Conservation (phyloP, 768 basidiomycete genomes). For the Tylopilus rubrobrunneus region DNA sequence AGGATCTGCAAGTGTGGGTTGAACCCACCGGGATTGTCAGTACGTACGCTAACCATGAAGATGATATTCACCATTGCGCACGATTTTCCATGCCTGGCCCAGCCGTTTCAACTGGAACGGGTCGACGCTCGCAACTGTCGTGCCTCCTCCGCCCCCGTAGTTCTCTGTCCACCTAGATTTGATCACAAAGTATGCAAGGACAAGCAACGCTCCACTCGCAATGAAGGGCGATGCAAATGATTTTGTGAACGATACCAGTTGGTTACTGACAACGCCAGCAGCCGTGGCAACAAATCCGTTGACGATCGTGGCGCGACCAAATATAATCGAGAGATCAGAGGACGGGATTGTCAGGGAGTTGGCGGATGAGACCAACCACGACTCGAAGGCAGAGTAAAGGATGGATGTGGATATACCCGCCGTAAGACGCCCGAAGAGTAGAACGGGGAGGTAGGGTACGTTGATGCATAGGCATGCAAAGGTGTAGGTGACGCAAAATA, state of each 20-base stretch:
- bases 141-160: slow-evolving; percentile 48
- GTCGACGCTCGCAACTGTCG: slow-evolving; percentile 27
- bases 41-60: neutral
- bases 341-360: slow-evolving; percentile 48
- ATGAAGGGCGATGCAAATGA: slow-evolving; percentile 64
- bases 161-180: slow-evolving; percentile 63
- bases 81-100: slow-evolving; percentile 53
- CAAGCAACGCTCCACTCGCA: slow-evolving; percentile 54
- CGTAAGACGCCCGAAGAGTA: slow-evolving; percentile 59
- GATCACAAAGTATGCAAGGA: slow-evolving; percentile 55
- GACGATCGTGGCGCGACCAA: slow-evolving; percentile 69
- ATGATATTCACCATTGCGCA: slow-evolving; percentile 41
- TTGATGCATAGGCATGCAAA: slow-evolving; percentile 57
- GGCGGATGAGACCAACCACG: slow-evolving; percentile 69
- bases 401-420: slow-evolving; percentile 75
- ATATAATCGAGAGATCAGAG: slow-evolving; percentile 59
- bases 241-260: slow-evolving; percentile 48
- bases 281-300: slow-evolving; percentile 70
- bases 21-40: neutral
- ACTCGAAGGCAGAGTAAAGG: slow-evolving; percentile 72
- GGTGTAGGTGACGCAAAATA: slow-evolving; percentile 67
- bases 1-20: slow-evolving; percentile 41
- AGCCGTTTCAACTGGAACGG: slow-evolving; percentile 52
- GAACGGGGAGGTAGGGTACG: slow-evolving; percentile 52
- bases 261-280: slow-evolving; percentile 65